A percentile compares a stretch with the other conserved stretches of the same genome.
Conservation (phyloP, 73 alveolate species). For the Effrenium voratum region DNA sequence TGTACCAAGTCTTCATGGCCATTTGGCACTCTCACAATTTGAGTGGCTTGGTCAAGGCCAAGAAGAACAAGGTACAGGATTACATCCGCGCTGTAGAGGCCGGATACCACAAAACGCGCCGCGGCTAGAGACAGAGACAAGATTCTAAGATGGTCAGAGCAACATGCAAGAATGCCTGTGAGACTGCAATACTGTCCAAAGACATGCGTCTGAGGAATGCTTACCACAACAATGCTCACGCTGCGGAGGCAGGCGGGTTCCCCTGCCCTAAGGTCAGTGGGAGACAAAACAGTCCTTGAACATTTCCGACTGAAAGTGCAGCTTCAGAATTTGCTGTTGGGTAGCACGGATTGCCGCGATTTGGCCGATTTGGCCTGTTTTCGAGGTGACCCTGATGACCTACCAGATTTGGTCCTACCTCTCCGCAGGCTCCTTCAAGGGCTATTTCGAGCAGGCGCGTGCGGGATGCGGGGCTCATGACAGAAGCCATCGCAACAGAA, state of each 20-base stretch:
- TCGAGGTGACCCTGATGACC: constrained; percentile 81
- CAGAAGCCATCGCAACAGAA: too few species aligned
- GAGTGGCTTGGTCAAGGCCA: constrained; percentile 69
- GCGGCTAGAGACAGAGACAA: too few species aligned
- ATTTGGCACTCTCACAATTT: constrained; percentile 50
- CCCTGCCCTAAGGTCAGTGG: too few species aligned
- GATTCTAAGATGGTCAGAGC: neutral
- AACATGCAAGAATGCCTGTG: neutral
- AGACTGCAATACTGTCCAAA: neutral
- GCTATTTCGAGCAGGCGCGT: constrained; percentile 64
- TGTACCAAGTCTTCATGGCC: constrained; percentile 57
- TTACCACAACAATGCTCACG: constrained; percentile 85
- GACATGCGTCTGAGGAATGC: constrained; percentile 34
- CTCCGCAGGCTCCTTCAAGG: constrained; percentile 78
- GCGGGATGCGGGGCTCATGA: too few species aligned
- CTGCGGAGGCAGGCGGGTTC: constrained; percentile 48
- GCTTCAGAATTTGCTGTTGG: too few species aligned
- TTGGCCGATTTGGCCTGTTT: neutral
- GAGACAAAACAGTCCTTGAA: too few species aligned
- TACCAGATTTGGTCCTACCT: constrained; percentile 78
- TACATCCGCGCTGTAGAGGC: constrained; percentile 73
- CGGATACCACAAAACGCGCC: constrained; percentile 23
- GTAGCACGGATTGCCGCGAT: neutral
- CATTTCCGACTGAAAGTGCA: too few species aligned
- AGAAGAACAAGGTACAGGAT: constrained; percentile 55